These are phyloP conservation scores for Barnettozyma sp. DNA, from an alignment of 805 yeast species.

Conservation along the genomic window DNA sequence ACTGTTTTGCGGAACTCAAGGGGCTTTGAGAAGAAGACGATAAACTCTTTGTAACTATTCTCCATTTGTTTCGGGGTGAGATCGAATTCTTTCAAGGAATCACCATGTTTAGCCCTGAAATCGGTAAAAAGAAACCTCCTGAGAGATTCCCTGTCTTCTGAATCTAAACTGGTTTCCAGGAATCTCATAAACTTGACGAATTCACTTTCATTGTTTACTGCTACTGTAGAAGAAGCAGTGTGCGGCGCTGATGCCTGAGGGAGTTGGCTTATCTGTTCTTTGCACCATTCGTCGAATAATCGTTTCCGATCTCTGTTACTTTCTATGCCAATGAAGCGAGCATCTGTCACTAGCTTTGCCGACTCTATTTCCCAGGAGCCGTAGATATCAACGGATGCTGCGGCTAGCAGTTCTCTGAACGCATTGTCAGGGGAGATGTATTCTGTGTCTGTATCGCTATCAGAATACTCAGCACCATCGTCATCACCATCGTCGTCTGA, in stretches of 20 bases:
- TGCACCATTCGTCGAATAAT: slow-evolving; percentile 43
- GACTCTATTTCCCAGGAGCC: slow-evolving; percentile 44
- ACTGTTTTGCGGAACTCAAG: slow-evolving; percentile 14
- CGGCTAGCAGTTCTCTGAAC: slow-evolving; percentile 33
- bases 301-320: slow-evolving; percentile 30
- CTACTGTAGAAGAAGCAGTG: slow-evolving; percentile 4
- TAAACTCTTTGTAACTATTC: slow-evolving; percentile 31
- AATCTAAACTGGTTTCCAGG: slow-evolving; percentile 20
- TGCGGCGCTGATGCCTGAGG: too few species aligned
- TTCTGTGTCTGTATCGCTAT: slow-evolving; percentile 15
- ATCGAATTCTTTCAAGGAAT: slow-evolving; percentile 21
- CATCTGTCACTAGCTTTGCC: slow-evolving; percentile 34
- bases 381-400: slow-evolving; percentile 34
- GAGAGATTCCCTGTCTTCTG: too few species aligned
- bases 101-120: slow-evolving; percentile 32
- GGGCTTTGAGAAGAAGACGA: slow-evolving; percentile 15
- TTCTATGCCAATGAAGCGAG: slow-evolving; percentile 31
- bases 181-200: slow-evolving; percentile 25
- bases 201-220: slow-evolving; percentile 9
- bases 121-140: slow-evolving; percentile 34
- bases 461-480: too few species aligned
- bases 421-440: neutral
- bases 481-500: too few species aligned
- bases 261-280: slow-evolving; percentile 7
- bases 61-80: slow-evolving; percentile 33